Evolutionary conservation across 2,329 filamentous ascomycete genomes (phyloP), one percentile per base, ranked within the genome.

Genomic region (Coniochaeta pulveracea): DNA sequence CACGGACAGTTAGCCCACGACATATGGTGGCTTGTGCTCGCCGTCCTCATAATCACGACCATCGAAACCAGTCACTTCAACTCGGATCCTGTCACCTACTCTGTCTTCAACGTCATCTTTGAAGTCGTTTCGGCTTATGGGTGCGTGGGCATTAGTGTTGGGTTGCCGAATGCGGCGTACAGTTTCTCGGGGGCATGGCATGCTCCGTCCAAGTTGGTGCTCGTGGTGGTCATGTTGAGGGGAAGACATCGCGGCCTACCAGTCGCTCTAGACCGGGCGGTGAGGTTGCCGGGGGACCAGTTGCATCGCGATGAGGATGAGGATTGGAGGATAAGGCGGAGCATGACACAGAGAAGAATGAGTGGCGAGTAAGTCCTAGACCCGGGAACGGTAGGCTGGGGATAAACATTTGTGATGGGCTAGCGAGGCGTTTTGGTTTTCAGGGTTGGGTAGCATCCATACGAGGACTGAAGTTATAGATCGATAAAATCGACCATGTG

Each of bases 1-100:
- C 65, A 69, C 19, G 64, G 66, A 11, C 75, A 80, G 44, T 59
- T 80, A 3, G 69, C 71, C 7, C 74, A 79, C 47, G 75, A 80
- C 43, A 56, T 79, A 9, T 80, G 74, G 75, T 76, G 68, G 61
- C 63, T 80, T 10, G 65, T 72, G 2, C 49, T 78, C 1, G 72
- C 72, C 0, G 63, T 75, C 5, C 57, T 78, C n/a, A 54, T 72
- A 17, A 75, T 80, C 37, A 60, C 64, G 18, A 67, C 69, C 36
- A 70, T 74, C 30, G 74, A 79, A 47, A 68, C 67, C 1, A 52
- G 56, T 8, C 63, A 72, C 35, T 74, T 72, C 37, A 50, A 63
- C 2, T 47, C 51, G 12, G 63, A 75, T 36, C 70, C 70, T 0
- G 52, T 58, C n/a, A 64, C 47, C 22, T 73, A 64, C 47, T 67